Evolutionary conservation across 2,329 filamentous ascomycete genomes (phyloP), one percentile per base, ranked within the genome.

Genomic region (Thelonectria olida): DNA sequence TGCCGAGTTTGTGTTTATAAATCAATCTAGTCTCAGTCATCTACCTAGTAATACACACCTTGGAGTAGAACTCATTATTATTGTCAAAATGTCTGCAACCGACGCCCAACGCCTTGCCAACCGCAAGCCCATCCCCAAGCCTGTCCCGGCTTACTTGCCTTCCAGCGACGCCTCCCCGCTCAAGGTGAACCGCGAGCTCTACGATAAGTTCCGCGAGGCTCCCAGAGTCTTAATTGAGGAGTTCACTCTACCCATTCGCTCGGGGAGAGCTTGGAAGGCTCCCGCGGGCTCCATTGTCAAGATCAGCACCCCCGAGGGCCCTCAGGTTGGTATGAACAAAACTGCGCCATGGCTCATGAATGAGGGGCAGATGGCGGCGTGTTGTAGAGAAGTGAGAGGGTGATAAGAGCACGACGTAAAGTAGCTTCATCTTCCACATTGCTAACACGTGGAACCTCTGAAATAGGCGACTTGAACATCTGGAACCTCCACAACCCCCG

Each of bases 401-500:
- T 38, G 13, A 25, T 23, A 45, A 31, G 36, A 23, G 20, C 19
- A 45, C 31, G 23, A 15, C 22, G 3, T 4, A 28, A 15, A 15
- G 5, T n/a, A 39, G 28, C 36, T 12, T 9, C 25, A 9, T 27
- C 28, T 31, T 8, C 10, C 12, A 31, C 17, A 25, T 19, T 12
- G 34, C 58, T 65, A 53, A 66, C 38, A 22, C 1, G 25, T 12
- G 4, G 15, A 23, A 8, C 20, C 15, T 61, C n/a, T 49, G 20
- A 2, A 12, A 20, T 45, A 78, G 91, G 92, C 54, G 92, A 96
- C 70, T 79, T 96, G 17, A 96, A 96, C 75, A 84, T 96, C 69
- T 96, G 91, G 91, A 92, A 90, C 69, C 82, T 84, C 5, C 79
- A 88, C 64, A 93, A 96, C 75, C 90, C 92, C 0, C 86, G 91